Evolutionary conservation across 768 basidiomycete genomes (phyloP).

Genomic region (Russula griseocarnosa): DNA sequence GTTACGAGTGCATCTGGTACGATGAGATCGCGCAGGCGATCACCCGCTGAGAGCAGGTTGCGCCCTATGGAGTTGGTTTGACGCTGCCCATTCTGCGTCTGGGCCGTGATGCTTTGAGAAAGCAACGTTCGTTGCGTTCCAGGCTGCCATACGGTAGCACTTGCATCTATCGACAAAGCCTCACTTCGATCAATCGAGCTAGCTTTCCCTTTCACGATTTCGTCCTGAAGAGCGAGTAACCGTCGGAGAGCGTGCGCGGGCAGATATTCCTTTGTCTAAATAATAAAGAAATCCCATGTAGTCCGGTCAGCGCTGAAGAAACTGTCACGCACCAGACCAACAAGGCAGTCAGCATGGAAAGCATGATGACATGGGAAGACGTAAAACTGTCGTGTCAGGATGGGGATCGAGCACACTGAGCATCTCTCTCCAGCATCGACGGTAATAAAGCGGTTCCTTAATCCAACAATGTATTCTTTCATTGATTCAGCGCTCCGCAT

Average conservation of each 20-base stretch:
- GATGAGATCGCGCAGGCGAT: slow-evolving; percentile 86
- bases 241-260: slow-evolving; percentile 77
- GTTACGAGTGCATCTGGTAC: slow-evolving; percentile 89
- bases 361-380: slow-evolving; percentile 97
- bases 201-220: slow-evolving; percentile 60
- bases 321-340: slow-evolving; percentile 69
- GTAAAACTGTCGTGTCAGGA: slow-evolving; percentile 91
- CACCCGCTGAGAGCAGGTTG: slow-evolving; percentile 83
- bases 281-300: slow-evolving; percentile 3
- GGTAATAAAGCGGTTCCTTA: slow-evolving; percentile 88
- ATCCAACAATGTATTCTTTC: slow-evolving; percentile 80
- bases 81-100: slow-evolving; percentile 59
- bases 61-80: slow-evolving; percentile 67
- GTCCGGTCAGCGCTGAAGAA: not conserved
- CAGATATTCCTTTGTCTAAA: slow-evolving; percentile 87
- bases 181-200: slow-evolving; percentile 36
- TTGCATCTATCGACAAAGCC: slow-evolving; percentile 5
- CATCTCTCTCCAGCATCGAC: slow-evolving; percentile 86
- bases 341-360: slow-evolving; percentile 97
- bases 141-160: slow-evolving; percentile 42
- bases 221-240: slow-evolving; percentile 80
- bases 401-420: slow-evolving; percentile 66
- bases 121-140: slow-evolving; percentile 60
- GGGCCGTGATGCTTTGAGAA: slow-evolving; percentile 64
- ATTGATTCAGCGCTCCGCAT: slow-evolving; percentile 89